A percentile compares a stretch with the other conserved stretches of the same genome.
phyloP scores from a whole-genome alignment of 129 eudicot genomes.

The Helichrysum umbraculigerum region DNA sequence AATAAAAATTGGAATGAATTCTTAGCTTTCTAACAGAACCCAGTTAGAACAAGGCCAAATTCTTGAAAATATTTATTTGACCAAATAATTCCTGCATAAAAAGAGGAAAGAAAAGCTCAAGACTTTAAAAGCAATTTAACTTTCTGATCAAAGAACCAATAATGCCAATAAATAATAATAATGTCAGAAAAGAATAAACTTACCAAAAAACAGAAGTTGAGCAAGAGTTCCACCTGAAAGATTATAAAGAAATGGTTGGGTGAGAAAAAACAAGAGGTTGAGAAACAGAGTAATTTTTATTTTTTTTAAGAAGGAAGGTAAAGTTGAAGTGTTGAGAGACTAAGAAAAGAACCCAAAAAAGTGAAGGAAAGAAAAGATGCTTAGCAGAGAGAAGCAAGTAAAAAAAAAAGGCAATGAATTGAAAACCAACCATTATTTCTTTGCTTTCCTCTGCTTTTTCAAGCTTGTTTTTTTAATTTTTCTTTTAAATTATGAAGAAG shows the following conservation, averaged over 20 bases:
- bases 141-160: slow-evolving; percentile 58
- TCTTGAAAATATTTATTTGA: slow-evolving; percentile 24
- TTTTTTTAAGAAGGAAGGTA: slow-evolving; percentile 15
- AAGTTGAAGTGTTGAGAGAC: slow-evolving; percentile 34
- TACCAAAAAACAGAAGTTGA: slow-evolving; percentile 28
- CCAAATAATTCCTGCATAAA: slow-evolving; percentile 10
- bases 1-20: slow-evolving; percentile 34
- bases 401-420: slow-evolving; percentile 36
- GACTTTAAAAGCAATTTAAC: slow-evolving; percentile 38
- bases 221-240: slow-evolving; percentile 38
- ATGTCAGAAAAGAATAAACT: slow-evolving; percentile 27
- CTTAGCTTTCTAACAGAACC: slow-evolving; percentile 14
- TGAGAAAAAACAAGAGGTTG: slow-evolving; percentile 58
- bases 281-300: slow-evolving; percentile 36
- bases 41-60: slow-evolving; percentile 24
- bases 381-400: slow-evolving; percentile 62
- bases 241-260: slow-evolving; percentile 41
- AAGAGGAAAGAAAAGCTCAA: slow-evolving; percentile 23
- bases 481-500: slow-evolving; percentile 18
- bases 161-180: slow-evolving; percentile 27
- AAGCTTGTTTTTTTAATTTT: neutral
- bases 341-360: slow-evolving; percentile 66
- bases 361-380: slow-evolving; percentile 73
- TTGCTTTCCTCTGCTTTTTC: slow-evolving; percentile 33
- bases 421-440: slow-evolving; percentile 39